Percentiles rank a stretch among this genome's conserved stretches.
phyloP scores from a whole-genome alignment of 2,329 filamentous ascomycete genomes.

The Thielaviopsis punctulata region DNA sequence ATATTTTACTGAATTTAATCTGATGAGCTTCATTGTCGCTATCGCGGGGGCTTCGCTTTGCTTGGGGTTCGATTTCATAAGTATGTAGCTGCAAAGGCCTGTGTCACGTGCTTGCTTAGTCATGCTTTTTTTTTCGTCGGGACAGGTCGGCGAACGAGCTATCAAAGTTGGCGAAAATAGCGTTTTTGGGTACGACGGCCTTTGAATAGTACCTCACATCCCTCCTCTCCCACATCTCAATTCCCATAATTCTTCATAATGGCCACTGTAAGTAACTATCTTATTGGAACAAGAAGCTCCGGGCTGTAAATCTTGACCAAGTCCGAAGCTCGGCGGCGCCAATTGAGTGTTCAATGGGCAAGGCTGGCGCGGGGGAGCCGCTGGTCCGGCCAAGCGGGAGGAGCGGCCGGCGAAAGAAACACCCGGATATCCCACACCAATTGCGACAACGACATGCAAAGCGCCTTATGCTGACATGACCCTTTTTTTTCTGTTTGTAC shows the following conservation, averaged over 20 bases:
- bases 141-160: slow-evolving; percentile 9
- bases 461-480: not conserved
- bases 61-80: not conserved
- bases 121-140: slow-evolving; percentile 8
- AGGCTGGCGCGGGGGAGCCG: not conserved
- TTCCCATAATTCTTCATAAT: slow-evolving; percentile 39
- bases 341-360: not conserved
- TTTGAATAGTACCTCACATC: slow-evolving; percentile 20
- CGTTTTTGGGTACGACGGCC: slow-evolving; percentile 6
- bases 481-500: slow-evolving; percentile 10
- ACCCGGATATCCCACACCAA: not conserved
- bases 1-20: not conserved
- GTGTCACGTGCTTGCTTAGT: slow-evolving; percentile 11
- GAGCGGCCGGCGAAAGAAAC: not conserved
- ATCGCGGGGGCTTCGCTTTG: not conserved
- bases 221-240: slow-evolving; percentile 27
- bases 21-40: not conserved
- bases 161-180: slow-evolving; percentile 11
- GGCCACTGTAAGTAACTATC: slow-evolving; percentile 44
- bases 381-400: not conserved
- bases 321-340: not conserved
- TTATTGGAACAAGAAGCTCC: slow-evolving; percentile 11
- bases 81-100: not conserved
- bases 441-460: not conserved
- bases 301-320: not conserved